A percentile compares a stretch with the other conserved stretches of the same genome.
Conservation (phyloP, 2,329 filamentous ascomycete genomes). For the Stagonosporopsis rhizophila region DNA sequence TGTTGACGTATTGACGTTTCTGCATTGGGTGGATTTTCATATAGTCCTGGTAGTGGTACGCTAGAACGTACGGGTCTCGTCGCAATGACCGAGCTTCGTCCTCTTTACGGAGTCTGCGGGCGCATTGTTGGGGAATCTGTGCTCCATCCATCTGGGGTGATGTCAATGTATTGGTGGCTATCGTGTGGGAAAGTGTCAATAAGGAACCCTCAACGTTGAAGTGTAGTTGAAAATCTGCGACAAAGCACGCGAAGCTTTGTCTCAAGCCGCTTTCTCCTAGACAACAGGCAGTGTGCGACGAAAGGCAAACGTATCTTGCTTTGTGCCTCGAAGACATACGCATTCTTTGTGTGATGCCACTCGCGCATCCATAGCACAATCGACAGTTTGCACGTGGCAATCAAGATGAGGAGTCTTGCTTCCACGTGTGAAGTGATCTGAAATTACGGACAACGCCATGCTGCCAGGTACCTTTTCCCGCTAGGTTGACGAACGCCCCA, state of each 20-base stretch:
- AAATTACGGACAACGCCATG: neutral
- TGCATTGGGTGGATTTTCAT: constrained; percentile 22
- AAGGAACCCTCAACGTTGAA: neutral
- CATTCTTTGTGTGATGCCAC: neutral
- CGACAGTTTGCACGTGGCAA: neutral
- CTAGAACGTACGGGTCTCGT: constrained; percentile 30
- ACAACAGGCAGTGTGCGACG: neutral
- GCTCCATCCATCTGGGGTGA: neutral
- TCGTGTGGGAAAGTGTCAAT: neutral
- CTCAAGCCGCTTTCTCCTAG: neutral
- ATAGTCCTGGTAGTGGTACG: constrained; percentile 31
- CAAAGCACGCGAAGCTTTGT: constrained; percentile 11
- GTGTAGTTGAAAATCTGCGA: neutral
- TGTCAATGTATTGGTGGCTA: neutral
- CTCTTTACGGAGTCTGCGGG: neutral
- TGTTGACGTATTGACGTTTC: constrained; percentile 20
- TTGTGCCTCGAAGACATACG: constrained; percentile 1
- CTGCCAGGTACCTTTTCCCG: neutral
- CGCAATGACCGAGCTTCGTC: neutral
- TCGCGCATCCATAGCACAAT: neutral
- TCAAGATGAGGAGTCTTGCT: neutral
- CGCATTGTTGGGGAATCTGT: neutral
- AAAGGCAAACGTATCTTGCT: neutral
- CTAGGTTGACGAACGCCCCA: neutral
- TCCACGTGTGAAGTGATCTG: neutral